Evolutionary conservation across 768 basidiomycete species (phyloP), one percentile per base, ranked within the genome.

Genomic region (Kwoniella sp.): DNA sequence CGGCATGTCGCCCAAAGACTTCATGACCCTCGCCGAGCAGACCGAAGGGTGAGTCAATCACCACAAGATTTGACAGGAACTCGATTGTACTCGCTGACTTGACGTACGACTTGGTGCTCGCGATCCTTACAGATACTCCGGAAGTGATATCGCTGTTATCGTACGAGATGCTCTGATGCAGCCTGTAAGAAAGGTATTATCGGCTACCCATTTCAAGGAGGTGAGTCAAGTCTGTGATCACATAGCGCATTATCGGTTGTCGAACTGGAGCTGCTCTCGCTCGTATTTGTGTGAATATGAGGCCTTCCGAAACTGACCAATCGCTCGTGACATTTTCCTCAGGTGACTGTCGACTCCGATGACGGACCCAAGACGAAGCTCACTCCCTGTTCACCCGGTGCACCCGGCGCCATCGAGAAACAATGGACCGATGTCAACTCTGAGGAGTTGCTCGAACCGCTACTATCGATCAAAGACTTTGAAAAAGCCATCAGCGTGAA

Each of bases 101-200:
- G 19, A 6, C n/a, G n/a, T 33, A 13, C 33, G 33, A 33, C 13
- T 33, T 13, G 33, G 13, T 33, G 33, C 13, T 6, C 6, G 19
- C 37, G 17, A 22, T 29, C 25, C 40, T 24, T 19, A 10, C 68
- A 87, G 87, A 0, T 96, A 91, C 79, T 92, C 93, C 29, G 95
- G 95, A 8, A 93, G 91, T 8, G 95, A 98, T 82, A 92, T 99
- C 55, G 87, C 94, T 1, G 89, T 94, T 68, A 84, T 95, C 55
- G 95, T 97, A 25, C 88, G 93, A 60, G 95, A 98, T 74, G 94
- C 95, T 0, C 85, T 99, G 67, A 99, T 98, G 95, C 94, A 98
- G 77, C 95, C 95, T 1, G 91, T 99, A 15, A 87, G 95, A 57
- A 98, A 99, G 78, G 92, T 99, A 49, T 86, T 97, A 53, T 87